Percentiles rank a stretch among this genome's conserved stretches.
Evolutionary conservation across 176 grass and related monocot species (phyloP).

Genomic region (Oryza coarctata): DNA sequence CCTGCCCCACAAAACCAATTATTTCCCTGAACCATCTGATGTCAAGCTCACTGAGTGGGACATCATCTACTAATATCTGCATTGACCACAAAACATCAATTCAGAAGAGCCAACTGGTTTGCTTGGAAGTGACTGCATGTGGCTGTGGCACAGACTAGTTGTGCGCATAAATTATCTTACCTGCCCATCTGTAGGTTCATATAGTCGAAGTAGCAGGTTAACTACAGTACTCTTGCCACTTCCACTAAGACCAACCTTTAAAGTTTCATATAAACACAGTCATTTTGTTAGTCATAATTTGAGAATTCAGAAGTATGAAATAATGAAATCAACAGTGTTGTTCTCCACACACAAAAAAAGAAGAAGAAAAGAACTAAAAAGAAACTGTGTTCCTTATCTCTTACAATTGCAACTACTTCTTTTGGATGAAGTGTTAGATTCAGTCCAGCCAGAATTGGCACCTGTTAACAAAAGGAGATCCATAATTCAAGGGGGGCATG

Average conservation of each 20-base stretch:
- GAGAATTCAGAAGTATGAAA: constrained; percentile 11
- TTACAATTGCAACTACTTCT: constrained; percentile 97
- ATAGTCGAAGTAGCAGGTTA: constrained; percentile 85
- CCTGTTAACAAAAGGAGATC: constrained; percentile 44
- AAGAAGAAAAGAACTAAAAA: not conserved
- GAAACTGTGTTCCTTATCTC: constrained; percentile 24
- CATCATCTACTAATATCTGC: constrained; percentile 82
- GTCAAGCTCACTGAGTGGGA: constrained; percentile 66
- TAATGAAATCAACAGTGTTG: constrained; percentile 7
- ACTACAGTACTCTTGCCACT: constrained; percentile 96
- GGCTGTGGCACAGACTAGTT: not conserved
- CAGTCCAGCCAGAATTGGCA: constrained; percentile 62
- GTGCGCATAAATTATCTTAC: constrained; percentile 51
- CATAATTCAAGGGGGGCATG: constrained; percentile 30
- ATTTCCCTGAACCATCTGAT: constrained; percentile 93
- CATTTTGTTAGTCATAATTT: not conserved
- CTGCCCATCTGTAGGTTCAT: constrained; percentile 83
- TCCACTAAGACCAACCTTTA: constrained; percentile 92
- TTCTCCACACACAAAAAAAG: too few relatives aligned
- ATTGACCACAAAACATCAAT: constrained; percentile 21
- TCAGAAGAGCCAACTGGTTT: not conserved
- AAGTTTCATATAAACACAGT: constrained; percentile 22
- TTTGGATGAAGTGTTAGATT: constrained; percentile 69
- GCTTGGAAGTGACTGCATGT: not conserved
- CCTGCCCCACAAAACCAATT: constrained; percentile 97